These are phyloP conservation scores for Ligustrum vulgare DNA, from an alignment of 257 asterid genomes.

Conservation along the genomic window DNA sequence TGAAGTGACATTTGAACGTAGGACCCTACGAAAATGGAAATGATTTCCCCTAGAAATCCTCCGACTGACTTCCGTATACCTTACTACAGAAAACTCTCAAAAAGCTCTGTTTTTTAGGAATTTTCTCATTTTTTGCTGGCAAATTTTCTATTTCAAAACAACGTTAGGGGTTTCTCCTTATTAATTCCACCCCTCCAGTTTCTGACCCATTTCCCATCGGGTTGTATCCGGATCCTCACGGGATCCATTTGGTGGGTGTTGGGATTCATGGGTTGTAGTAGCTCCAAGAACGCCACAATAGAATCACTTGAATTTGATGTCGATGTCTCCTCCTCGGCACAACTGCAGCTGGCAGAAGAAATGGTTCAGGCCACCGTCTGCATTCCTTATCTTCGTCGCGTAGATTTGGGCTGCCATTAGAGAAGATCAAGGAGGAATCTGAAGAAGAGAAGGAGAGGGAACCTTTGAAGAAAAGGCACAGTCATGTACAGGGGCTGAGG, in stretches of 20 bases:
- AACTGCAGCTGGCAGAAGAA: constrained; percentile 16
- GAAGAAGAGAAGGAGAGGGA: constrained; percentile 62
- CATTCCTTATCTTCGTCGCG: constrained; percentile 33
- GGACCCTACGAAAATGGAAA: constrained; percentile 26
- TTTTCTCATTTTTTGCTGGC: constrained; percentile 17
- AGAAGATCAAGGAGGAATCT: constrained; percentile 82
- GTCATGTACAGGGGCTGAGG: too few species aligned
- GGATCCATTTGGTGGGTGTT: constrained; percentile 67
- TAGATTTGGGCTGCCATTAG: constrained; percentile 53
- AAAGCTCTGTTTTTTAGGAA: constrained; percentile 23
- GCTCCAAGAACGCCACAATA: constrained; percentile 68
- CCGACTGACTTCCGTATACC: constrained; percentile 33
- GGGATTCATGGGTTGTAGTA: constrained; percentile 91
- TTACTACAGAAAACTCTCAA: constrained; percentile 26
- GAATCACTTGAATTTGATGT: constrained; percentile 34
- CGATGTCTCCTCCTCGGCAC: constrained; percentile 24
- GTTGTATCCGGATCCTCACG: constrained; percentile 31
- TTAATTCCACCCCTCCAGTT: constrained; percentile 26
- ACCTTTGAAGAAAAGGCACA: constrained; percentile 16
- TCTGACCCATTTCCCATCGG: constrained; percentile 44
- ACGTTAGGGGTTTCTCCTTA: constrained; percentile 33
- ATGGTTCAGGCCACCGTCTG: constrained; percentile 18
- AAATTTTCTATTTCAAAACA: constrained; percentile 13
- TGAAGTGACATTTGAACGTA: constrained; percentile 20
- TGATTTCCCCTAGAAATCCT: constrained; percentile 11